Conservation (phyloP, 768 basidiomycete species). For the Exidia glandulosa region DNA sequence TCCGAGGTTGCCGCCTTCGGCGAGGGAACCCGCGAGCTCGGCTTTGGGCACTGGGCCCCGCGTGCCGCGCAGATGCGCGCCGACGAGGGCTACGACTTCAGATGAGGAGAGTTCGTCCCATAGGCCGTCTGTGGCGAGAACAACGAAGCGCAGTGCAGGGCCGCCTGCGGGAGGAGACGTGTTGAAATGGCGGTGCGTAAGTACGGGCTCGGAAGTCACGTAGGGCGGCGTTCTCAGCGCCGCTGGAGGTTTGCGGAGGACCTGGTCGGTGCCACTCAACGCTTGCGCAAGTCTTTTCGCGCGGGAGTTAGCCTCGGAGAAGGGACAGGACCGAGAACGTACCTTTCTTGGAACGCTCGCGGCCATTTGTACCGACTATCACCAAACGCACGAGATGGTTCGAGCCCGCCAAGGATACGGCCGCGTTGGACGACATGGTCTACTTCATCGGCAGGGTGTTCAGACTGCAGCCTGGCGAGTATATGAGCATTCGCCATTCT, state of each 20-base stretch:
- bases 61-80: conserved; percentile 64
- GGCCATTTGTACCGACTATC: conserved; percentile 89
- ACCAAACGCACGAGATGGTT: conserved; percentile 80
- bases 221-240: conserved; percentile 85
- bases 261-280: conserved; percentile 46
- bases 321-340: conserved; percentile 14
- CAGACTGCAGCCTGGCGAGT: conserved; percentile 54
- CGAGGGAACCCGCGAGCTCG: conserved; percentile 39
- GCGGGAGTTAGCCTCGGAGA: background rate
- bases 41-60: conserved; percentile 54
- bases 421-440: conserved; percentile 65
- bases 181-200: conserved; percentile 52
- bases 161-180: conserved; percentile 9
- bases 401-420: conserved; percentile 77
- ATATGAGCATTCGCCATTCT: background rate
- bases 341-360: conserved; percentile 60
- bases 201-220: conserved; percentile 73
- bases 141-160: conserved; percentile 56
- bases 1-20: conserved; percentile 36
- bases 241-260: conserved; percentile 48
- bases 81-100: conserved; percentile 80
- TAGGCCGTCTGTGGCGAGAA: conserved; percentile 79
- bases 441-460: conserved; percentile 72
- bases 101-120: conserved; percentile 61
- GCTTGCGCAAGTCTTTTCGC: conserved; percentile 2